These are phyloP conservation scores for Bruguiera gymnorhiza DNA, from an alignment of 345 rosid species.

Conservation along the genomic window DNA sequence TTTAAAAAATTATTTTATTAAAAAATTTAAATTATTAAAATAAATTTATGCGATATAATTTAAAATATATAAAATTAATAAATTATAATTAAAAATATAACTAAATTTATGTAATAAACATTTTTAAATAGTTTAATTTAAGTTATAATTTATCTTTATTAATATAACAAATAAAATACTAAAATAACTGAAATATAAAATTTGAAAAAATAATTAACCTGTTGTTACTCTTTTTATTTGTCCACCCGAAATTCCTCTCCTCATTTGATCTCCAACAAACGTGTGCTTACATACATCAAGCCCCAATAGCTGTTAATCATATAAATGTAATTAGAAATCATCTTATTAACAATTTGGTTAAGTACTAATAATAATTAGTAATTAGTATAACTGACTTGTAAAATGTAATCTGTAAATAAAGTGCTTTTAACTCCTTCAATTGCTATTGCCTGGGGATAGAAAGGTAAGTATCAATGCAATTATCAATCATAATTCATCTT, in stretches of 20 bases:
- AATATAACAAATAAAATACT: too few species aligned
- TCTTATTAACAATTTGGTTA: not conserved
- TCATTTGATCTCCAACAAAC: slow-evolving; percentile 78
- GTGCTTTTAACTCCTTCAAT: slow-evolving; percentile 65
- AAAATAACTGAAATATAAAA: too few species aligned
- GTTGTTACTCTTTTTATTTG: slow-evolving; percentile 86
- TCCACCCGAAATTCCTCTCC: slow-evolving; percentile 82
- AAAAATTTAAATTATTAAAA: too few species aligned
- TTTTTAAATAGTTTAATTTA: too few species aligned
- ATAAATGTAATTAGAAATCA: not conserved
- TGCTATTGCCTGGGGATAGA: slow-evolving; percentile 58
- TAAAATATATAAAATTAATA: too few species aligned
- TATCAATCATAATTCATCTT: not conserved
- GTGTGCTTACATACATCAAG: slow-evolving; percentile 83
- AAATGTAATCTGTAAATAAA: slow-evolving; percentile 84
- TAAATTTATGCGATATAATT: too few species aligned
- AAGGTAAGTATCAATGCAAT: not conserved
- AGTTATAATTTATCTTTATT: too few species aligned
- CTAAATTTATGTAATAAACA: too few species aligned
- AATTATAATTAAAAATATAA: too few species aligned
- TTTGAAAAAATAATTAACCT: slow-evolving; percentile 36
- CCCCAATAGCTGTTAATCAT: slow-evolving; percentile 58
- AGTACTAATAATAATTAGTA: too few species aligned
- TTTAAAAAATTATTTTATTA: too few species aligned
- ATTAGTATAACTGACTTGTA: slow-evolving; percentile 47